Evolutionary conservation across 352 stramenopile genomes (phyloP).

Genomic region (Pythium folliculosum): DNA sequence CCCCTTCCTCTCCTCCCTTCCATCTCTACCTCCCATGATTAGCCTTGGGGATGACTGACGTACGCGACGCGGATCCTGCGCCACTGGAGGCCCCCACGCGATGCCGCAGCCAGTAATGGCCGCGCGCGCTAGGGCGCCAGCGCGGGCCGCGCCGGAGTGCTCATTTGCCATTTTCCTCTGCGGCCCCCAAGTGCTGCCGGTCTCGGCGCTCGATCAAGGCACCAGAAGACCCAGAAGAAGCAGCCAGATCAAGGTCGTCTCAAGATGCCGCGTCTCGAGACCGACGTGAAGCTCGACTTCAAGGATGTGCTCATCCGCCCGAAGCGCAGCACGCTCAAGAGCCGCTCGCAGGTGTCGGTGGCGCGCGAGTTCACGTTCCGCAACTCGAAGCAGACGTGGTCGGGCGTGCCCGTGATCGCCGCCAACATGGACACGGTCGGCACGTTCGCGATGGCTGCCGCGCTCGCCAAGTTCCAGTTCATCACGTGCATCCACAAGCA

Average conservation of each 20-base stretch:
- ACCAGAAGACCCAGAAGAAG: neutral
- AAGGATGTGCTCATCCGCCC: slow-evolving; percentile 94
- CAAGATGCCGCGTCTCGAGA: slow-evolving; percentile 88
- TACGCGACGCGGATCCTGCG: too few species aligned
- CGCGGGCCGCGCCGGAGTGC: neutral
- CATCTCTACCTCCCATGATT: too few species aligned
- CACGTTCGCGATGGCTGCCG: slow-evolving; percentile 89
- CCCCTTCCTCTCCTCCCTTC: too few species aligned
- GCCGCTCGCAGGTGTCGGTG: slow-evolving; percentile 81
- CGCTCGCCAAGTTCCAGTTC: slow-evolving; percentile 77
- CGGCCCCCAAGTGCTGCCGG: slow-evolving; percentile 19
- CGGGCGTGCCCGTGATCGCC: slow-evolving; percentile 85
- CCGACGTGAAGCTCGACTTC: slow-evolving; percentile 91
- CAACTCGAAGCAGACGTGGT: slow-evolving; percentile 79
- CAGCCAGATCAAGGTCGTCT: neutral
- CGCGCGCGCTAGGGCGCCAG: too few species aligned
- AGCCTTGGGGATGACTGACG: too few species aligned
- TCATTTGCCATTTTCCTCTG: slow-evolving; percentile 35
- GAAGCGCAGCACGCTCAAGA: slow-evolving; percentile 91
- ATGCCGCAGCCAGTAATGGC: neutral
- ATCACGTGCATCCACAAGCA: slow-evolving; percentile 93
- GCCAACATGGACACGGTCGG: slow-evolving; percentile 93
- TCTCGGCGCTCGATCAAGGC: neutral
- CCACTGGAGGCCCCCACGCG: too few species aligned
- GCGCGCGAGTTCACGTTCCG: slow-evolving; percentile 69